Base-by-base conservation (phyloP, 495 filamentous ascomycete species). In the Penicillium mononematosum region DNA sequence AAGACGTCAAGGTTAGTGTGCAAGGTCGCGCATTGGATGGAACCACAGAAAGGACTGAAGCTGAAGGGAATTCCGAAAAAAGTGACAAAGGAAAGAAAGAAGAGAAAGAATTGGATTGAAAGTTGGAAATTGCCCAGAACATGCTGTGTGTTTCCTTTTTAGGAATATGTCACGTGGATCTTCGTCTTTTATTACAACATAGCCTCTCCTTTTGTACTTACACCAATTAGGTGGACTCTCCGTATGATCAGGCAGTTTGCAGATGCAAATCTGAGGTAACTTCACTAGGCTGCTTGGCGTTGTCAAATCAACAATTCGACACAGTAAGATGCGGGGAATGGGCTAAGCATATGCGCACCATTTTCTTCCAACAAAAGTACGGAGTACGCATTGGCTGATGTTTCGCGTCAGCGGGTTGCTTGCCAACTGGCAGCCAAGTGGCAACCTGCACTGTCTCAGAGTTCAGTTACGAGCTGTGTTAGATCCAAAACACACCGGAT, bases 101-200 rank as follows among this genome's bases (percentile, higher is more conserved):
- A 38, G 22, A 55, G n/a, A n/a, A 22, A 39, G 31, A 44, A 29
- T 31, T 24, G 50, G 32, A 19, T 17, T 22, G 27, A n/a, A 43
- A 6, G 11, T 14, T 22, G 25, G 16, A 34, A 47, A 39, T 8
- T 47, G 32, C 16, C 19, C 10, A 29, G 17, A 25, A 12, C n/a
- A 53, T 42, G 17, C 39, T 31, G 32, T 38, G 55, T 53, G 36
- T 65, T 65, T 42, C 62, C 62, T 46, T 45, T 63, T 65, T 34
- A 24, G 59, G 59, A 60, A 58, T 24, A 31, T 27, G 57, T 68
- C 65, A 68, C 65, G 65, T 68, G 65, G 45, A 45, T 14, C 45
- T 24, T 61, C 55, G 29, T 22, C 46, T 38, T n/a, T 41, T n/a
- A 1, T 19, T 7, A 19, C 24, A 22, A 22, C 24, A 5, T 4